phyloP scores from a whole-genome alignment of 2,329 filamentous ascomycete species.

The Colletotrichum sp. region DNA sequence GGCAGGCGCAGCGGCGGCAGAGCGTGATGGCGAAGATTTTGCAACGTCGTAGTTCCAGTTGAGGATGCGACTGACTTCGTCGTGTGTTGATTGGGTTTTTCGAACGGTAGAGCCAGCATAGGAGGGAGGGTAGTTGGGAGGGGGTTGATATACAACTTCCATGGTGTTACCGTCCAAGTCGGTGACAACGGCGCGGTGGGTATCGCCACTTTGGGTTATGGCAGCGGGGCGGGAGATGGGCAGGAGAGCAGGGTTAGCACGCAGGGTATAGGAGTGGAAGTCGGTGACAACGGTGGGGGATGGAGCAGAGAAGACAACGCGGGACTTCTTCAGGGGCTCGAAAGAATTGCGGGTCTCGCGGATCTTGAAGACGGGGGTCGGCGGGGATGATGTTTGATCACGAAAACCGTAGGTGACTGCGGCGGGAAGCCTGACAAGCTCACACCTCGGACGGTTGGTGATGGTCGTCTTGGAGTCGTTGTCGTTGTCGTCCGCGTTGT shows the following conservation, averaged over 20 bases:
- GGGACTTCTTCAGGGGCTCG: constrained; percentile 45
- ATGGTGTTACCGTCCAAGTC: constrained; percentile 87
- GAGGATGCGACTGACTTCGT: constrained; percentile 49
- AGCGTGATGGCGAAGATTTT: neutral
- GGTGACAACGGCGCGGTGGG: constrained; percentile 61
- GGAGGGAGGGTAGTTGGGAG: constrained; percentile 34
- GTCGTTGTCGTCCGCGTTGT: neutral
- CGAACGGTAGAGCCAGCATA: constrained; percentile 39
- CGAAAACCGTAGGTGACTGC: constrained; percentile 47
- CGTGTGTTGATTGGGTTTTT: constrained; percentile 39
- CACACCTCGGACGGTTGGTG: neutral
- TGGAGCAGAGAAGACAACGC: constrained; percentile 71
- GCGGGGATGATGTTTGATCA: constrained; percentile 28
- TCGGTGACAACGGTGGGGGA: constrained; percentile 69
- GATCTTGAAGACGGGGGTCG: constrained; percentile 49
- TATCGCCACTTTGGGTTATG: constrained; percentile 34
- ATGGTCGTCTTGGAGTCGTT: neutral
- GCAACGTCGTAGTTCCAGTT: constrained; percentile 55
- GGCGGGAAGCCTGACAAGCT: constrained; percentile 15
- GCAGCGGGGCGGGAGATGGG: constrained; percentile 52
- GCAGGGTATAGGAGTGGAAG: constrained; percentile 74
- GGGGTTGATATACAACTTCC: constrained; percentile 70
- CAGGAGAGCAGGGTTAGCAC: constrained; percentile 59
- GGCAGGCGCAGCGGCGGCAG: neutral
- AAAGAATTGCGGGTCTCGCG: constrained; percentile 44